A percentile compares a stretch with the other conserved stretches of the same genome.
Conservation (phyloP, 169 alveolate species). For the Eimeria praecox region DNA sequence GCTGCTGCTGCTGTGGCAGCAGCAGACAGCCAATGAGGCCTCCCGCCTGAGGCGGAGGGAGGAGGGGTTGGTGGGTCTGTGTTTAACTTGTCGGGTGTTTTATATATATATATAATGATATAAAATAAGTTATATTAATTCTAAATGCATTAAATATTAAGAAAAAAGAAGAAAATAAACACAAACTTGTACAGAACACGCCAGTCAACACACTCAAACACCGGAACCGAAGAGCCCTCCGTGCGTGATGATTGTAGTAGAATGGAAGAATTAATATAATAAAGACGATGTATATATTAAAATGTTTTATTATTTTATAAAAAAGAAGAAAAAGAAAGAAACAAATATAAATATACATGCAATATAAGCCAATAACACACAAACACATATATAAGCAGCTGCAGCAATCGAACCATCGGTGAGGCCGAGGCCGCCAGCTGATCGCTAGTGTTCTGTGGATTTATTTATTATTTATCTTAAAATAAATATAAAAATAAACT, state of each 20-base stretch:
- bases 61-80: too few relatives aligned
- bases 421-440: background rate
- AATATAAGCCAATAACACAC: background rate
- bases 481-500: background rate
- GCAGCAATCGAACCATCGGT: background rate
- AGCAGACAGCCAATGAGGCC: background rate
- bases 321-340: background rate
- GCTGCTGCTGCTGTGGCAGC: background rate
- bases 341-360: background rate
- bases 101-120: background rate
- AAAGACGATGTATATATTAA: too few relatives aligned
- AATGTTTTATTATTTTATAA: too few relatives aligned
- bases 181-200: background rate
- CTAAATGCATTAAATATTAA: too few relatives aligned
- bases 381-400: background rate
- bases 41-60: too few relatives aligned
- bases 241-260: too few relatives aligned
- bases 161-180: background rate
- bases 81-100: too few relatives aligned
- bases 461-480: too few relatives aligned
- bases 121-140: background rate
- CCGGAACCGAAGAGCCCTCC: too few relatives aligned
- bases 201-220: background rate
- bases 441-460: background rate
- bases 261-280: too few relatives aligned